Conservation (phyloP, 1,139 yeast species). For the Pichia sp. region DNA sequence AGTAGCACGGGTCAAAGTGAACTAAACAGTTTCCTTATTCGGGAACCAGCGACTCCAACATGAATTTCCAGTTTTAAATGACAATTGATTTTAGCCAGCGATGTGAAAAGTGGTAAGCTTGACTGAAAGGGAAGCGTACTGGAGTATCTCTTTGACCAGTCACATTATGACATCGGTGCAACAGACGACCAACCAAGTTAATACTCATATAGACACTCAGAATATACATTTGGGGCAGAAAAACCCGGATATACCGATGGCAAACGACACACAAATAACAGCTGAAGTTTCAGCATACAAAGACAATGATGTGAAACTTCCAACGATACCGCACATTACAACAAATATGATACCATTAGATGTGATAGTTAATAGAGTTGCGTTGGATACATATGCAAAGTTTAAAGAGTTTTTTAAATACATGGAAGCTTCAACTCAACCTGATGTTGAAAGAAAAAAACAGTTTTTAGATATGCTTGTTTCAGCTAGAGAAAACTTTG, state of each 20-base stretch:
- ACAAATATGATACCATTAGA: constrained; percentile 63
- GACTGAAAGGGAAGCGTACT: neutral
- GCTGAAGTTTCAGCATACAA: neutral
- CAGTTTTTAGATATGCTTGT: constrained; percentile 63
- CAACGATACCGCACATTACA: constrained; percentile 67
- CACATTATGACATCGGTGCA: neutral
- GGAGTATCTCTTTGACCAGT: neutral
- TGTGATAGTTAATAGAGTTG: constrained; percentile 50
- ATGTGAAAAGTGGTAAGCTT: too few relatives aligned
- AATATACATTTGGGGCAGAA: neutral
- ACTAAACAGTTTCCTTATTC: neutral
- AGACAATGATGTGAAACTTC: constrained; percentile 22
- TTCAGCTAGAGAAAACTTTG: constrained; percentile 68
- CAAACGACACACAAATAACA: neutral
- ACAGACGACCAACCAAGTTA: neutral
- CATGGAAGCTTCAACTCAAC: constrained; percentile 42
- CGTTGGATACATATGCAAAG: constrained; percentile 60
- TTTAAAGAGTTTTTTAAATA: constrained; percentile 57
- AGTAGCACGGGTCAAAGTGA: neutral
- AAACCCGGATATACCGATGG: neutral
- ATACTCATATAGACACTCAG: neutral
- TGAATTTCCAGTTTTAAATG: neutral
- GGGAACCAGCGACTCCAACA: neutral
- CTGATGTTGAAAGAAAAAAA: constrained; percentile 60
- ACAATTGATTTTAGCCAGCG: neutral